Percentiles rank a stretch among this genome's conserved stretches.
Evolutionary conservation across 352 stramenopile species (phyloP).

Genomic region (Thraustotheca clavata): DNA sequence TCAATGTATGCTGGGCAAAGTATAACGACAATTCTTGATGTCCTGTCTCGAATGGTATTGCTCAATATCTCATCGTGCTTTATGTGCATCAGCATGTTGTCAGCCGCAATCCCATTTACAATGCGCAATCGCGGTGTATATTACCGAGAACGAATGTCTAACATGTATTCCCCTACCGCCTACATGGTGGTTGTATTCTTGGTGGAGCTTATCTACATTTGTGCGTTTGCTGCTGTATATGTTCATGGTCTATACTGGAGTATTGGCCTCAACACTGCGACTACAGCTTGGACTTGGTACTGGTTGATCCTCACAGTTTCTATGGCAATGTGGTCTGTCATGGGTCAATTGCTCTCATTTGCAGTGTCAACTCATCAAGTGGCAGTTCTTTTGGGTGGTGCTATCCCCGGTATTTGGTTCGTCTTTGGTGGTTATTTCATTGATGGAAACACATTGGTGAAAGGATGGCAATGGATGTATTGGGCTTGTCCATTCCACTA

Average conservation of each 20-base stretch:
- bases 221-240: background rate
- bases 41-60: background rate
- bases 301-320: background rate
- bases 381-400: background rate
- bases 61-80: background rate
- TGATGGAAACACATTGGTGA: conserved; percentile 8
- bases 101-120: background rate
- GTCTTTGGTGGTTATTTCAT: conserved; percentile 14
- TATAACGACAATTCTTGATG: background rate
- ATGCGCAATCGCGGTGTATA: background rate
- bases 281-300: conserved; percentile 6
- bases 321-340: conserved; percentile 2
- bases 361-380: conserved; percentile 1
- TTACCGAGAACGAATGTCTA: conserved; percentile 3
- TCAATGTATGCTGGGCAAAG: background rate
- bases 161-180: conserved; percentile 5
- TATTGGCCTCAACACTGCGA: background rate
- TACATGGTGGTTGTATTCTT: background rate
- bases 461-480: conserved; percentile 19
- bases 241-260: conserved; percentile 11
- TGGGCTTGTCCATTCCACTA: conserved; percentile 16
- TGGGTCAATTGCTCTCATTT: conserved; percentile 1
- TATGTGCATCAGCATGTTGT: background rate
- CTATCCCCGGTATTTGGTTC: background rate
- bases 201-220: background rate